Base-by-base conservation (phyloP, 768 basidiomycete genomes). In the Suillus subaureus region DNA sequence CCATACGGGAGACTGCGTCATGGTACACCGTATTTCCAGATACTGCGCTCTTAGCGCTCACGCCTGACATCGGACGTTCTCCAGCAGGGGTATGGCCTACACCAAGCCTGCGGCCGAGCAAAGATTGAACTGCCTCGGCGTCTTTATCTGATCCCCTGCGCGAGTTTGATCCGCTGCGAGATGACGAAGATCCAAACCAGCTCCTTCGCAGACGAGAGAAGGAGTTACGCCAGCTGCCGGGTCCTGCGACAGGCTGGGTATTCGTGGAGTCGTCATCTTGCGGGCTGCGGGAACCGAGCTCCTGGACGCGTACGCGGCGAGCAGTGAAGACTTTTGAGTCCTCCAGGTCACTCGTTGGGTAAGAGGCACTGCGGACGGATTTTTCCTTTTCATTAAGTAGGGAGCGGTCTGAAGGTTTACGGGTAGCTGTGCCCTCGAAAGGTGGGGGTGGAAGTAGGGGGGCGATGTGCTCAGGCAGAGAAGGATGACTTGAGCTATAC, bases 1-100 rank as follows among this genome's bases (percentile, higher is more conserved):
- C 75, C 13, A 81, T 75, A 12, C 77, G 75, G 0, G 88, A 88
- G 4, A 74, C 64, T 0, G 90, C 89, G 70, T 91, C 89, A 66
- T 87, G 86, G 68, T 87, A 91, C 3, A 88, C 69, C 0, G 88
- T 89, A 37, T 78, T 82, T 5, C 84, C 88, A 1, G 85, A 86
- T 16, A 79, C 66, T 6, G 78, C 82, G 62, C 89, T 90, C 65
- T 76, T 79, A 23, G 78, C 80, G 63, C 89, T 91, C 45, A 85
- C 77, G 56, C 79, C 79, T 0, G 91, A 91, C 37, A 84, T 73
- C 0, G 90, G 90, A 5, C 90, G 83, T 4, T 75, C 73, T 8
- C 80, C 82, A 35, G 82, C 81, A 9, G 75, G 66, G 28, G 71
- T 75, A 13, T 80, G 68, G 28, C 82, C 83, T 37, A 82, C 67